Base-by-base conservation (phyloP, 2,329 filamentous ascomycete species). In the Trichoderma sp. region DNA sequence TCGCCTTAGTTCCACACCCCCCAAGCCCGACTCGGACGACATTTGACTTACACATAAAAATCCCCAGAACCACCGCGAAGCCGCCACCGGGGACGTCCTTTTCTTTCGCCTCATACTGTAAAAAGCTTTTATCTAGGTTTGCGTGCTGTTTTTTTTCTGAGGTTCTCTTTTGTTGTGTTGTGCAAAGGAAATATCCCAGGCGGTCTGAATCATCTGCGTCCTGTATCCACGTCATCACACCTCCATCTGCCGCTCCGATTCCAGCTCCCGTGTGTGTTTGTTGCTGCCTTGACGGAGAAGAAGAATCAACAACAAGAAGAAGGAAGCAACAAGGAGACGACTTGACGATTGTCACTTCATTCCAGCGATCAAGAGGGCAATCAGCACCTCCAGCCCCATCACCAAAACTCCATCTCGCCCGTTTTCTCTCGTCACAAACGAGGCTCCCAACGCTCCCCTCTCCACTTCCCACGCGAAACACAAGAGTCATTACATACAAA, bases 21-120 rank as follows among this genome's bases (percentile, higher is more conserved):
- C 64, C 64, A 42, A 53, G 64, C 42, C 66, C 48, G 52, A 29
- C 66, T 32, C 52, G 53, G 65, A 57, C 59, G 35, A 68, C 66
- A 27, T 63, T 57, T 50, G 29, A 68, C 66, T 64, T 64, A 64
- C 52, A 64, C 48, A 59, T 56, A 64, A 68, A 64, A 64, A 64
- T 54, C 66, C 66, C 66, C 66, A 68, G 39, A 65, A 56, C 50
- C 66, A 64, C 66, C 59, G 37, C 59, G 29, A 68, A 64, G 50
- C 59, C 66, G 66, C 66, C 66, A 64, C 66, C 37, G 50, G 27
- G 32, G 37, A 35, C 12, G 50, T 17, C 59, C 60, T 57, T 35
- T 17, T 57, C 35, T 54, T 17, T 42, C n/a, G 65, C 45, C 34
- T 48, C n/a, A n/a, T n/a, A n/a, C 42, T 34, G n/a, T 42, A 22